Conservation (phyloP, 2,329 filamentous ascomycete genomes). For the Hypoxylon sp. region DNA sequence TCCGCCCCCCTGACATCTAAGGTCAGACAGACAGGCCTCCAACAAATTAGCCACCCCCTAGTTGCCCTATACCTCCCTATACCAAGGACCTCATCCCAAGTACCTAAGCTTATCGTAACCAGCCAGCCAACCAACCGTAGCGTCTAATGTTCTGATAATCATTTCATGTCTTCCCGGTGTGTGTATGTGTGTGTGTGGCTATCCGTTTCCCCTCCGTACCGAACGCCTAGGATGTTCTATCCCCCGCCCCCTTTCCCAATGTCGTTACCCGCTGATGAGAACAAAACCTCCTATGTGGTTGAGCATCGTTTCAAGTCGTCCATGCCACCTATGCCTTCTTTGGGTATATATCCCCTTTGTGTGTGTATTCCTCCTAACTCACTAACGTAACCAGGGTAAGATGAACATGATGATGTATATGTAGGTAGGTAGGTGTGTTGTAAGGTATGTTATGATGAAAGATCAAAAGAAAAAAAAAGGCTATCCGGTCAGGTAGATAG, state of each 20-base stretch:
- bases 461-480: too few species aligned
- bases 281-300: background rate
- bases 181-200: slow-evolving; percentile 1
- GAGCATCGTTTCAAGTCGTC: background rate
- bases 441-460: background rate
- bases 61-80: background rate
- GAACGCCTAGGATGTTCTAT: too few species aligned
- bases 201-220: background rate
- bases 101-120: slow-evolving; percentile 7
- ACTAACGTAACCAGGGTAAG: too few species aligned
- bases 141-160: slow-evolving; percentile 15
- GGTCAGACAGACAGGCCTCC: slow-evolving; percentile 1
- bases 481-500: too few species aligned
- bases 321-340: too few species aligned
- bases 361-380: too few species aligned
- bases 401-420: background rate
- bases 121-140: slow-evolving; percentile 3
- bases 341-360: too few species aligned
- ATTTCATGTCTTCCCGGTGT: slow-evolving; percentile 1
- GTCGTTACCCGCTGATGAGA: background rate
- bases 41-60: slow-evolving; percentile 1
- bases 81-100: background rate
- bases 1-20: slow-evolving; percentile 9
- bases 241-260: background rate
- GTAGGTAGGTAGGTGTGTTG: background rate